Base-by-base conservation (phyloP, 2,329 filamentous ascomycete species). In the Phialemonium atrogriseum region DNA sequence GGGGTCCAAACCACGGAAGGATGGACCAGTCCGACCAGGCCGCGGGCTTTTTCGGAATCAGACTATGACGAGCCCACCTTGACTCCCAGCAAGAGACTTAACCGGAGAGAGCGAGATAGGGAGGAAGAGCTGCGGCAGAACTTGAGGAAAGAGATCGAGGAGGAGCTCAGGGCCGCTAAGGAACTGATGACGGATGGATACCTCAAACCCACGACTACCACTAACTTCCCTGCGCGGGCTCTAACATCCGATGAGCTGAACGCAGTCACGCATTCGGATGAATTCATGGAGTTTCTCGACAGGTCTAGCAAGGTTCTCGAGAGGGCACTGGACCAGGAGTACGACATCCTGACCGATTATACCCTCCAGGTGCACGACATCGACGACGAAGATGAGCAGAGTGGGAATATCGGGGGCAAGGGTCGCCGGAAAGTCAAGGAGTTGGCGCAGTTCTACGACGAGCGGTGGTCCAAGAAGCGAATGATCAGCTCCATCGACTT, bases 401-500 rank as follows among this genome's bases (percentile, higher is more conserved):
- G 60, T 30, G 80, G 80, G 11, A 81, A 81, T 37, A 75, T 73
- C 3, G 72, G 75, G 19, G 81, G 79, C 4, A 80, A 81, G 41
- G 81, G 80, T 30, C 77, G 81, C 24, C 68, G 84, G 44, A 73
- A 82, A 42, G 75, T 93, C 47, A 89, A 84, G 54, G 88, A 98
- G 58, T 69, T 94, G 29, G 80, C 83, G 21, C 89, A 95, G 49
- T 95, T 96, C 58, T 94, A 84, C 59, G 88, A 95, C 50, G 84
- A 94, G 39, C 75, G 87, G 53, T 95, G 89, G 84, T 94, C 86
- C 51, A 94, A 93, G 66, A 94, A 95, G 64, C 80, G 88, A 43
- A 95, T 95, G 83, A 82, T 98, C 52, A 95, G 85, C 54, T 84
- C 87, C 48, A 78, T 98, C 46, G 84, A 89, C 60, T 98, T 95